Evolutionary conservation across 2,329 filamentous ascomycete species (phyloP), one percentile per base, ranked within the genome.

Genomic region (Fusarium nodosum): DNA sequence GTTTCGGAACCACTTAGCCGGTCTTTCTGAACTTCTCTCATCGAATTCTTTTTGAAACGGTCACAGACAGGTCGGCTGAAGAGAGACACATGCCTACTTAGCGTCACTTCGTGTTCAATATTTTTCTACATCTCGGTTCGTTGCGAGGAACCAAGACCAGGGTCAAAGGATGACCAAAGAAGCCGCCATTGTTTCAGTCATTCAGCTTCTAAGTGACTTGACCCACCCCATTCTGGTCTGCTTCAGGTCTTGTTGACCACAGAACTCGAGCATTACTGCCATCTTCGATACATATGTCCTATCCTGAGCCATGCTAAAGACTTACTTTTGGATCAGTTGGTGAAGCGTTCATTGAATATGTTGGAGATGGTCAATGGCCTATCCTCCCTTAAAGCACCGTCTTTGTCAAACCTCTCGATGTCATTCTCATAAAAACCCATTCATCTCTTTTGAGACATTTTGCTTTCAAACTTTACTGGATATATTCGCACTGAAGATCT

Each of bases 401-500:
- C 39, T 24, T 38, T 36, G 18, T 20, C 20, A 34, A 22, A 28
- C 22, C 15, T n/a, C 12, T 34, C 20, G 7, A 16, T 51, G 38
- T 30, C 24, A 28, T 28, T 20, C 13, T 28, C 53, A 31, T 26
- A 20, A 24, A 10, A 38, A 30, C 26, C n/a, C 15, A 24, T 33
- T 57, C 30, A 42, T 31, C 39, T 59, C 30, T 41, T 13, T 20
- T 30, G 30, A 24, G 11, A 51, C 18, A 31, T 22, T 41, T 34
- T n/a, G 15, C 50, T 16, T 20, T 33, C 54, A 65, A 39, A 47
- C 26, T 51, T 68, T 56, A 60, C 42, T 54, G 63, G 48, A 64
- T 71, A 66, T 72, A 56, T 73, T 72, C 63, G 60, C 66, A 73
- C 68, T 64, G 65, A 72, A 72, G 65, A 75, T 75, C 71, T 74